These are phyloP conservation scores for Nepenthes gracilis DNA, from an alignment of 148 eudicot species.

Conservation along the genomic window DNA sequence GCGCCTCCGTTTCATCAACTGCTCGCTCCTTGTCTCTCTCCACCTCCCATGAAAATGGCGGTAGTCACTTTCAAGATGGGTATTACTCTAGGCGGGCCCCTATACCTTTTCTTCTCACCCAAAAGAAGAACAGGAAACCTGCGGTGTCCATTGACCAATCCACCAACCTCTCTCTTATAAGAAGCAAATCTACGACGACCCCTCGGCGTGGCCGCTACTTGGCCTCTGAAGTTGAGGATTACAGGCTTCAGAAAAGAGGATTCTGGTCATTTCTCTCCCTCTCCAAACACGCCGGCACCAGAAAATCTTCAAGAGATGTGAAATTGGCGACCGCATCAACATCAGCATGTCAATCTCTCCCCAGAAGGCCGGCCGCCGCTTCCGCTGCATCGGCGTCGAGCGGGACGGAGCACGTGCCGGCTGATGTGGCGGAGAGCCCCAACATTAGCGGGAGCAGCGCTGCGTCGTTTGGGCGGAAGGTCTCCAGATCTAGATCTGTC, in stretches of 20 bases:
- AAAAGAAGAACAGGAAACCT: constrained; percentile 26
- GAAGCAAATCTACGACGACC: constrained; percentile 64
- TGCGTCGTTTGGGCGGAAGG: constrained; percentile 42
- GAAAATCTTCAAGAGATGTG: background rate
- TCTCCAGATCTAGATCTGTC: constrained; percentile 86
- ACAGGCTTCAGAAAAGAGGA: constrained; percentile 32
- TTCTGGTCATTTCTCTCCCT: constrained; percentile 67
- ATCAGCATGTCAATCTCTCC: too few relatives aligned
- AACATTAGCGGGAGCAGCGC: constrained; percentile 15
- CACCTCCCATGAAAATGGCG: constrained; percentile 1
- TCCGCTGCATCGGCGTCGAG: constrained; percentile 5
- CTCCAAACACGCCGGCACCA: background rate
- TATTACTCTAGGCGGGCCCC: constrained; percentile 17
- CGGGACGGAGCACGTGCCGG: constrained; percentile 24
- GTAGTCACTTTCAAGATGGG: background rate
- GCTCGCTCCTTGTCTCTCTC: constrained; percentile 7
- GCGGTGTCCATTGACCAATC: background rate
- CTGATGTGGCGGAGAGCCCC: constrained; percentile 41
- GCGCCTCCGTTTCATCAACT: background rate
- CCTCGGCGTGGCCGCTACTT: constrained; percentile 25
- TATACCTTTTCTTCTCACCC: constrained; percentile 38
- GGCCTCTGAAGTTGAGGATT: constrained; percentile 8
- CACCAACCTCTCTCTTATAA: constrained; percentile 24
- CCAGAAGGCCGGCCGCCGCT: background rate
- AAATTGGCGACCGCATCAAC: too few relatives aligned